Evolutionary conservation across 192 early-diverging fungal species (phyloP), one percentile per base, ranked within the genome.

Genomic region (Backusella parvicylindrica): DNA sequence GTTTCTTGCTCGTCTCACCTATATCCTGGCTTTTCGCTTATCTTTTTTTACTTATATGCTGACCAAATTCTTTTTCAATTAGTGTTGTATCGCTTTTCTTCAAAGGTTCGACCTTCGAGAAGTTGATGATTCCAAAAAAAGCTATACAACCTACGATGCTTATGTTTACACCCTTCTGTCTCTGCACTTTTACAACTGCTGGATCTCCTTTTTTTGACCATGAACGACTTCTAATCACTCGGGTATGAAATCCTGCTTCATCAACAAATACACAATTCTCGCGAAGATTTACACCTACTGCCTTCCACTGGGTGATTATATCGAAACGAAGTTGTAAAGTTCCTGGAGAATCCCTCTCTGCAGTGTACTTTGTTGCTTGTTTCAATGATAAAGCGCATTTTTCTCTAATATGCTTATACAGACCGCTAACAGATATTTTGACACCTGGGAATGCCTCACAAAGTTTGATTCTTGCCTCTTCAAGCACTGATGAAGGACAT

Each of bases 31-130:
- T n/a, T n/a, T n/a, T n/a, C n/a, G n/a, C n/a, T n/a, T n/a, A n/a
- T 6, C 64, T 65, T n/a, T 67, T 67, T 67, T 33, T 67, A 33
- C 13, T 67, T 35, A 36, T 18, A 33, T 33, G 65, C 4, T 36
- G 65, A 67, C 35, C 30, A 67, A 67, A 67, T 33, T 67, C 65
- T 67, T 37, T 67, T n/a, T 67, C 65, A 35, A 67, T 67, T 11
- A 36, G 32, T 4, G 30, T 13, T 35, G 65, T 33, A 37, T 67
- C 65, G 3, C 8, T 16, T 67, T 35, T 67, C 6, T 67, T 67
- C 65, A 67, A 67, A 36, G 65, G 65, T 18, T 35, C 32, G 32
- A 67, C 65, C 32, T 67, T 67, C 9, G 65, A 35, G 32, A 67
- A 67, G 32, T 11, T 35, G 15, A 67, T 13, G 15, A 35, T 67